Conservation (phyloP, 2,329 filamentous ascomycete genomes). For the Simplicillium sp. region DNA sequence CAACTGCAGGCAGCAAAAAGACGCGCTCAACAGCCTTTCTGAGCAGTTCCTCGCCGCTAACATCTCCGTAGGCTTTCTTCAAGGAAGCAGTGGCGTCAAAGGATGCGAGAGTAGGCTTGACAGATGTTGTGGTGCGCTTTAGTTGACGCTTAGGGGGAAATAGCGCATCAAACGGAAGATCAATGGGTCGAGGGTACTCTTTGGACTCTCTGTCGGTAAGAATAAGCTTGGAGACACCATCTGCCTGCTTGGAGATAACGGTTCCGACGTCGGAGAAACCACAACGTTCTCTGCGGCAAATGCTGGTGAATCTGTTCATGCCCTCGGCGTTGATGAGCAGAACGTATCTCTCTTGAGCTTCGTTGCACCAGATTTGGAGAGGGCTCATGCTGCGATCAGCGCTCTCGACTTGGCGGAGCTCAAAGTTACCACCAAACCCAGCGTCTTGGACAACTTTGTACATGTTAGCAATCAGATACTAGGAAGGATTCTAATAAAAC, state of each 20-base stretch:
- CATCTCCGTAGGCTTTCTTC: slow-evolving; percentile 50
- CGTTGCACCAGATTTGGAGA: slow-evolving; percentile 95
- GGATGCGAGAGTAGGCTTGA: slow-evolving; percentile 54
- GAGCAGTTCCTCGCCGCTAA: slow-evolving; percentile 43
- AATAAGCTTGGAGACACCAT: slow-evolving; percentile 62
- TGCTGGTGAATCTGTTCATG: slow-evolving; percentile 65
- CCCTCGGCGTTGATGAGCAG: slow-evolving; percentile 74
- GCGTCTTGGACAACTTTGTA: slow-evolving; percentile 69
- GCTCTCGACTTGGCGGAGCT: slow-evolving; percentile 88
- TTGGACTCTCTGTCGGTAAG: slow-evolving; percentile 73
- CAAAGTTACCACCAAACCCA: slow-evolving; percentile 81
- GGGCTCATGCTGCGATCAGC: slow-evolving; percentile 89
- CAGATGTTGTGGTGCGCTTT: slow-evolving; percentile 62
- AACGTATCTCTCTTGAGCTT: slow-evolving; percentile 94
- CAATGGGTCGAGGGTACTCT: slow-evolving; percentile 69
- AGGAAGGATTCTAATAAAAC: too few relatives aligned
- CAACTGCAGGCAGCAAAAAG: slow-evolving; percentile 76
- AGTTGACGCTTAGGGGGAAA: slow-evolving; percentile 85
- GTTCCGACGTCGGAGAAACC: slow-evolving; percentile 86
- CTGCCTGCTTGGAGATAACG: slow-evolving; percentile 52
- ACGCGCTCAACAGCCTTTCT: slow-evolving; percentile 69
- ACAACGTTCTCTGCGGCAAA: slow-evolving; percentile 72
- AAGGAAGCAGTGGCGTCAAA: slow-evolving; percentile 65
- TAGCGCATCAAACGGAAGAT: slow-evolving; percentile 78
- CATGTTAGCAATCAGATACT: too few relatives aligned